Evolutionary conservation across 2,329 filamentous ascomycete species (phyloP).

Genomic region (Nemania abortiva): DNA sequence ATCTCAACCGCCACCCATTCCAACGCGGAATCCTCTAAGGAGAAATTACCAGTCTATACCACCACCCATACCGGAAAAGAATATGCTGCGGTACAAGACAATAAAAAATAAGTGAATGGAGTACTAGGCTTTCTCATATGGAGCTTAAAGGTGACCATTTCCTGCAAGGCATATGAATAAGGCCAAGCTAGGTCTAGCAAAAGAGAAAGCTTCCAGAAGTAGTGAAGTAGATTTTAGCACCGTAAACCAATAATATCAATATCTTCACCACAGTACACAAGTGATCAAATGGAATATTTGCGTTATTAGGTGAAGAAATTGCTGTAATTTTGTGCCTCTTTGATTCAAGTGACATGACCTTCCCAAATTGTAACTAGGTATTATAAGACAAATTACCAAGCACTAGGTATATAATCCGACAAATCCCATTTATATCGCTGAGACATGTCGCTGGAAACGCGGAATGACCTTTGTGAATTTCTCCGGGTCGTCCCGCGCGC

Average conservation of each 20-base stretch:
- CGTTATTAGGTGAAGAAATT: too few species aligned
- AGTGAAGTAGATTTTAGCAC: too few species aligned
- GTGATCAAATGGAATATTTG: too few species aligned
- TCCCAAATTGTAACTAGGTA: too few species aligned
- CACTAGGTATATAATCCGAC: too few species aligned
- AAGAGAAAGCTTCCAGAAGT: too few species aligned
- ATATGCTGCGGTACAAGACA: background rate
- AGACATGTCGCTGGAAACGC: conserved; percentile 46
- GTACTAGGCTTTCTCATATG: too few species aligned
- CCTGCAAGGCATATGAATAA: too few species aligned
- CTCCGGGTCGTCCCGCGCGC: conserved; percentile 58
- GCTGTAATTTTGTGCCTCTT: background rate
- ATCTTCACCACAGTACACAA: too few species aligned
- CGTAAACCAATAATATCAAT: too few species aligned
- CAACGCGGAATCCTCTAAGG: background rate
- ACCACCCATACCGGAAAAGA: background rate
- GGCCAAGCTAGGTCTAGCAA: too few species aligned
- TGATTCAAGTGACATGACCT: background rate
- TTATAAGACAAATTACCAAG: too few species aligned
- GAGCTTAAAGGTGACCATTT: background rate
- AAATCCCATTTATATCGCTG: conserved; percentile 42
- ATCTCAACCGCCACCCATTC: background rate
- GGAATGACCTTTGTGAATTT: conserved; percentile 56
- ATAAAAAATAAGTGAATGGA: background rate
- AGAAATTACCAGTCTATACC: background rate